Evolutionary conservation across 2,329 filamentous ascomycete genomes (phyloP), one percentile per base, ranked within the genome.

Genomic region (Lithohypha guttulata): DNA sequence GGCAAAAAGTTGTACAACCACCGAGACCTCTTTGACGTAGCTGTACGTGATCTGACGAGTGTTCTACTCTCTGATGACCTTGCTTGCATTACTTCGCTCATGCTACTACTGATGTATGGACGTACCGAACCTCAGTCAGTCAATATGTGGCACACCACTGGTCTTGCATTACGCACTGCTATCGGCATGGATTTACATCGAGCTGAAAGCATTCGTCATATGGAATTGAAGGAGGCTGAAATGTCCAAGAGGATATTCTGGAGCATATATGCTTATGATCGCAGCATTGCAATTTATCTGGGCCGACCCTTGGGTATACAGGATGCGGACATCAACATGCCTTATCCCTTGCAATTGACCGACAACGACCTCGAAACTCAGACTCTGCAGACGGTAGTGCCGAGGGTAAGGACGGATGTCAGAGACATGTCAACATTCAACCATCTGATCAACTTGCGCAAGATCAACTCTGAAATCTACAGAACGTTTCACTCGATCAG

Each of bases 191-290:
- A 53, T 11, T 23, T 54, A 1, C 50, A 54, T 19, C 47, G 49
- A 13, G 31, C 26, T 1, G 50, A 54, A 17, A 39, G 47, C 18
- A 26, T 51, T 2, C 31, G 21, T 3, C 33, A 41, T 13, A 38
- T 42, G 19, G 35, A 41, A 6, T 11, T 42, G 10, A 22, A 50
- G n/a, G 21, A 44, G 6, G 34, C 34, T 19, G 53, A 58, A 28
- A 52, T 56, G 45, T 29, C 34, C 22, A 53, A 55, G 14, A 48
- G 55, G 2, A 35, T 58, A 1, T 57, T 54, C 41, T 58, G 55
- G 55, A 51, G 52, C 26, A 43, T 55, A 6, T 55, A 55, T 23
- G 41, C 42, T n/a, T 52, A 51, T 39, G 44, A 53, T 3, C 43
- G 53, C 18, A 51, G 44, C 14, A 53, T 55, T 26, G 51, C 48